A percentile compares a stretch with the other conserved stretches of the same genome.
Conservation (phyloP, 305 asterid genomes). For the Plantago lanceolata region DNA sequence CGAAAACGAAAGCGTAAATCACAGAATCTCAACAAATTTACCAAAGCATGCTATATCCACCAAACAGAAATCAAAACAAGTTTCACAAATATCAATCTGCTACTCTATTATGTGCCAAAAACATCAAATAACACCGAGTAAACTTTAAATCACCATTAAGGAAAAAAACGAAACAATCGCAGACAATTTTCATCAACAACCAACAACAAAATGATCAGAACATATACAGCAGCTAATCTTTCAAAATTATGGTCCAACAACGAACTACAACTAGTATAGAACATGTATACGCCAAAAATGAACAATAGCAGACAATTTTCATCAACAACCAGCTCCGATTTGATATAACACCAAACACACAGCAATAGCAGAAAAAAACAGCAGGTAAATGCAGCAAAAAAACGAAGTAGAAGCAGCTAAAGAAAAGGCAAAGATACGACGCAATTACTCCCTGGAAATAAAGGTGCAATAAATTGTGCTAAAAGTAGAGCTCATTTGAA, state of each 20-base stretch:
- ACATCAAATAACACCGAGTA: not conserved
- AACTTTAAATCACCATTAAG: not conserved
- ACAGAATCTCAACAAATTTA: not conserved
- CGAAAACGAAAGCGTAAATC: not conserved
- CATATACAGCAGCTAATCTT: not conserved
- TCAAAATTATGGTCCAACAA: not conserved
- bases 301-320: not conserved
- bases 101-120: not conserved
- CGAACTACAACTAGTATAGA: not conserved
- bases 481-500: conserved; percentile 27
- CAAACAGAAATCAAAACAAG: not conserved
- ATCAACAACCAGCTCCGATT: not conserved
- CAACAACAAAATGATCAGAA: not conserved
- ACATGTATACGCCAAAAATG: not conserved
- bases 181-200: not conserved
- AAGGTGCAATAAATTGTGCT: conserved; percentile 7
- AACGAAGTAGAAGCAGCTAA: not conserved
- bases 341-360: not conserved
- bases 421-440: not conserved
- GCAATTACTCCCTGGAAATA: not conserved
- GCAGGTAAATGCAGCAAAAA: not conserved
- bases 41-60: not conserved
- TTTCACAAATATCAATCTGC: not conserved
- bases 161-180: too few relatives aligned
- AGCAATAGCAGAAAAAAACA: not conserved